Evolutionary conservation across 2,329 filamentous ascomycete species (phyloP), one percentile per base, ranked within the genome.

Genomic region (Herpomyces periplanetae): DNA sequence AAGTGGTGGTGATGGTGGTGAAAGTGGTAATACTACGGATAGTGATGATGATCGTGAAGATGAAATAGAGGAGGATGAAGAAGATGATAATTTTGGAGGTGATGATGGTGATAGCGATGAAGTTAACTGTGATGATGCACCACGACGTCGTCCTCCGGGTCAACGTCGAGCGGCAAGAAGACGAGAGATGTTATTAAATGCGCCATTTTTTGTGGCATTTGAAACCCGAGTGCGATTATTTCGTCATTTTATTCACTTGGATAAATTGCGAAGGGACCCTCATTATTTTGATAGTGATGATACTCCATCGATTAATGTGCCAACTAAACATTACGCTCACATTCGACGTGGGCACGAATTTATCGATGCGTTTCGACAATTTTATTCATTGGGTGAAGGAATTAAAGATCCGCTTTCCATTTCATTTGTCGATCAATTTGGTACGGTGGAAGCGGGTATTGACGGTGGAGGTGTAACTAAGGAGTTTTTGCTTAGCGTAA

Each of bases 381-480:
- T 88, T 31, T 88, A 69, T 30, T 37, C 51, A 1, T 46, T 91
- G 3, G 64, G 63, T 0, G 64, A 75, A 7, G 61, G 59, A 1
- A 40, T 96, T 21, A 91, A 91, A 33, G 75, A 91, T 32, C 69
- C 71, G 0, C 87, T 96, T 13, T 69, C 85, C 32, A 91, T 96
- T 30, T 80, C 68, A 0, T 96, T 96, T 34, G 59, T 88, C 16
- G 80, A 96, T 33, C 53, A 71, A 23, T 96, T 85, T 28, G 65
- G 64, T 24, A 54, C 61, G 1, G 48, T 55, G 4, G 80, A 96
- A 39, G 75, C 75, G 6, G 80, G 80, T 5, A 91, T 96, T 21
- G 80, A 96, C 32, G 80, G 80, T 1, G 80, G 80, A 5, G 80
- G 80, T 25, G 80, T 96, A 5, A 88, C 75, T 2, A 96, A 96